These are phyloP conservation scores for Diatrype stigma DNA, from an alignment of 2,329 filamentous ascomycete genomes.

Conservation along the genomic window DNA sequence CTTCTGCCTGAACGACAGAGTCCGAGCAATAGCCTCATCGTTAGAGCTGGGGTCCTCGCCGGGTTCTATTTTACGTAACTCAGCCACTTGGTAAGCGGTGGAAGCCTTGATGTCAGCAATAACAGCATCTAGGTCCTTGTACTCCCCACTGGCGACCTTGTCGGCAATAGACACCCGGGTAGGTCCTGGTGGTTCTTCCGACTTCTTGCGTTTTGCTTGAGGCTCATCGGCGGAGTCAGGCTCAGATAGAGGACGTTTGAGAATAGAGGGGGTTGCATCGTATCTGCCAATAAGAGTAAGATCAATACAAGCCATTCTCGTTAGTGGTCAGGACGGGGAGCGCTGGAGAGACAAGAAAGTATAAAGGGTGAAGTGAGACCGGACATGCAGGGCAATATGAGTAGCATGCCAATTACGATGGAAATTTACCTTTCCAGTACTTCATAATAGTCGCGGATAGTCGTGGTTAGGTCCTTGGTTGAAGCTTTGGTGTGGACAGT, in stretches of 20 bases:
- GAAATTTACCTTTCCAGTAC: constrained; percentile 26
- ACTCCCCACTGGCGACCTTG: constrained; percentile 48
- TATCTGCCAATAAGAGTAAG: constrained; percentile 36
- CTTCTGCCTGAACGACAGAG: constrained; percentile 57
- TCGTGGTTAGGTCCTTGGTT: not conserved
- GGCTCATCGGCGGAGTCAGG: constrained; percentile 44
- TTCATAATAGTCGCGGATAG: constrained; percentile 23
- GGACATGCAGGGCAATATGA: not conserved
- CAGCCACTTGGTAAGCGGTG: constrained; percentile 43
- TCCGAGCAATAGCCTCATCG: constrained; percentile 37
- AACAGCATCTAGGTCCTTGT: constrained; percentile 61
- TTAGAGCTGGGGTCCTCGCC: constrained; percentile 21
- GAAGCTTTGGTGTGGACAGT: constrained; percentile 13
- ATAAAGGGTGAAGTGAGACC: not conserved
- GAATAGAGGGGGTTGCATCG: constrained; percentile 50
- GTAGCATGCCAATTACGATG: not conserved
- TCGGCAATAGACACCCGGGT: constrained; percentile 45
- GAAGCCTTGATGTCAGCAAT: constrained; percentile 52
- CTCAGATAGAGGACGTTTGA: constrained; percentile 49
- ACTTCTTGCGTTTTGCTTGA: constrained; percentile 57
- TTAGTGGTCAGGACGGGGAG: constrained; percentile 13
- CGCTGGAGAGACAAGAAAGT: constrained; percentile 4
- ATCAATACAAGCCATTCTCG: constrained; percentile 18
- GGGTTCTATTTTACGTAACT: constrained; percentile 30
- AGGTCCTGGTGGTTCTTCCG: constrained; percentile 35